Evolutionary conservation across 257 asterid genomes (phyloP), one percentile per base, ranked within the genome.

Genomic region (Nicotiana attenuata): DNA sequence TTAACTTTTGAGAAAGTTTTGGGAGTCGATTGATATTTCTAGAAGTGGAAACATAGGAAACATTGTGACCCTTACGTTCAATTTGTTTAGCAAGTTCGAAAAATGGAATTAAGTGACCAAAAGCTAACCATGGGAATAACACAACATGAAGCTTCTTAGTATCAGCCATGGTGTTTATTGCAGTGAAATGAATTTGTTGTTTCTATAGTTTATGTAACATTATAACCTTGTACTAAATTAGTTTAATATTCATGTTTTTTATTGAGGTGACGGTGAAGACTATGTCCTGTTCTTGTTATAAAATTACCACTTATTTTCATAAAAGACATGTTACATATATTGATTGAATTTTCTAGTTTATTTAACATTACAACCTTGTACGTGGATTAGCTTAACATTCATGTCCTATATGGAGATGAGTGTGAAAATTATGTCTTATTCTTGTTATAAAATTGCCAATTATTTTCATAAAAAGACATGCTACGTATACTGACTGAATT

Each of bases 51-150:
- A 88, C 11, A 76, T 88, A 90, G 19, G 92, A 87, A 76, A 91
- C 64, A 53, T 47, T 80, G 85, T 90, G 95, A 59, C 93, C 95
- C 77, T 82, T 88, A 57, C 52, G 82, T 17, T 91, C 91, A 0
- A 89, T 67, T 83, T 79, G 83, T 82, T 89, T 92, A 83, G 94
- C 77, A 26, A 90, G 90, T 38, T 86, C 88, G 17, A 87, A 35
- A 83, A 0, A 89, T 13, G 94, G 96, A 45, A 87, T 82, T 38
- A 92, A 87, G 84, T 89, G 94, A 5, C 95, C 93, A 60, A 92
- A 90, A 73, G 91, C 97, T 0, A 92, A 85, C 97, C 96, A 90
- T 80, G 97, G 94, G 67, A 87, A 86, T 89, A 92, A 64, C 0
- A 66, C 92, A 10, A 91, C 29, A 84, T 89, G 93, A 7, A 91